Base-by-base conservation (phyloP, 345 rosid genomes). In the Sisymbrium irio region DNA sequence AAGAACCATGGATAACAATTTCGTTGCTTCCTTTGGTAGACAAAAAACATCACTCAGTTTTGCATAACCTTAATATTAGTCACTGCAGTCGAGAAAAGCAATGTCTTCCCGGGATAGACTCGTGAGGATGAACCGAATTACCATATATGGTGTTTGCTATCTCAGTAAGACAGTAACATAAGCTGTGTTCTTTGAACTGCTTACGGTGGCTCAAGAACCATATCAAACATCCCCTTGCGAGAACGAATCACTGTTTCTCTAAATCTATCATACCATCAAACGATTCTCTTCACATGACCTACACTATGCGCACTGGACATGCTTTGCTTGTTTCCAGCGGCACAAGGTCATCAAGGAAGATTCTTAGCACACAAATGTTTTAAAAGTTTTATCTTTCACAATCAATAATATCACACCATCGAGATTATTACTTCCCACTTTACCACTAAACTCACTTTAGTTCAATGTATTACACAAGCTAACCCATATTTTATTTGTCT, bases 281-380 rank as follows among this genome's bases (percentile, higher is more conserved):
- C 1, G 58, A 47, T 19, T 53, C 17, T 53, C 13, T 53, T 33
- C 22, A 57, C 45, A 41, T 55, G 17, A 18, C 42, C 42, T 51
- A 51, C 33, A 51, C 6, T 33, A 25, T 51, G 33, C 57, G 57
- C 33, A 12, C 13, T 51, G 57, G 57, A 25, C 5, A 51, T 36
- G 72, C 60, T 40, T 27, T 5, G 6, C 56, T 33, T 57, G 14
- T 44, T 67, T 57, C 65, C 45, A 45, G 46, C 59, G 33, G 64
- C 19, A 69, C 32, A 42, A 42, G 56, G 41, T 42, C 27, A 12
- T 19, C 4, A 35, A 42, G 19, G 46, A 15, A 58, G 11, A 45
- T 46, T 15, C 49, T 35, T 59, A 45, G 54, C 40, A 27, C 36
- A 53, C 10, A 39, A 67, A 53, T 37, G n/a, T 50, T 37, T 37